Percentiles rank a stretch among this genome's conserved stretches.
Conservation (phyloP, 768 basidiomycete species). For the Suillus plorans region DNA sequence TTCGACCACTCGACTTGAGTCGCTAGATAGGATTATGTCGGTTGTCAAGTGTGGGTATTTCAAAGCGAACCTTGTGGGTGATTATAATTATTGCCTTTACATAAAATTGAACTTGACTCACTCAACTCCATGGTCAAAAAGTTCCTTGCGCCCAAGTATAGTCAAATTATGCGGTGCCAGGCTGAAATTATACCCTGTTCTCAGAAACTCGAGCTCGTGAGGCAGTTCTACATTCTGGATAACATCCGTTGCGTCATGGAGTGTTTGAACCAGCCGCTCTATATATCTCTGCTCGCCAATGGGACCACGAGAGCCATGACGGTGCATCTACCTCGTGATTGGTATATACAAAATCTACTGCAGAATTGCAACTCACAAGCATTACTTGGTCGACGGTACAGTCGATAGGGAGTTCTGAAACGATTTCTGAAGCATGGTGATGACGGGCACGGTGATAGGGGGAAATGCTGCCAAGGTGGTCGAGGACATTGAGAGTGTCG, state of each 20-base stretch:
- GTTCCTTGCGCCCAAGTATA: constrained; percentile 29
- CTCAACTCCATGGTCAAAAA: constrained; percentile 37
- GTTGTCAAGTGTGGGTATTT: constrained; percentile 10
- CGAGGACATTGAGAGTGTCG: background rate
- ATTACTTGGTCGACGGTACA: constrained; percentile 40
- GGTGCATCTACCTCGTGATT: constrained; percentile 27
- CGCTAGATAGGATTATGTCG: constrained; percentile 5
- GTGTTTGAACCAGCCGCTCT: constrained; percentile 28
- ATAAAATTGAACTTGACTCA: constrained; percentile 12
- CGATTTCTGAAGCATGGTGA: constrained; percentile 24
- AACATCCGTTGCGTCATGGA: constrained; percentile 20
- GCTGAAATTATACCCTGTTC: constrained; percentile 30
- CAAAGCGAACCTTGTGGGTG: constrained; percentile 1
- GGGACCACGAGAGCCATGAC: constrained; percentile 36
- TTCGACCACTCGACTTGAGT: constrained; percentile 25
- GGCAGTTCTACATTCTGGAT: constrained; percentile 29
- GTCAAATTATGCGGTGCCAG: constrained; percentile 36
- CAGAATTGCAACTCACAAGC: constrained; percentile 24
- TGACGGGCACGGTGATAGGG: constrained; percentile 36
- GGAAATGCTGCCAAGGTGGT: constrained; percentile 34
- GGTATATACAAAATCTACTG: no score
- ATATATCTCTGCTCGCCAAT: constrained; percentile 33
- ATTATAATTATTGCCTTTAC: background rate
- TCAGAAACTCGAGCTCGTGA: constrained; percentile 29
- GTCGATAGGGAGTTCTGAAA: constrained; percentile 32